Percentiles rank a stretch among this genome's conserved stretches.
These are phyloP conservation scores for Nakaseomyces glabratus DNA, from an alignment of 1,139 yeast genomes.

Conservation along the genomic window DNA sequence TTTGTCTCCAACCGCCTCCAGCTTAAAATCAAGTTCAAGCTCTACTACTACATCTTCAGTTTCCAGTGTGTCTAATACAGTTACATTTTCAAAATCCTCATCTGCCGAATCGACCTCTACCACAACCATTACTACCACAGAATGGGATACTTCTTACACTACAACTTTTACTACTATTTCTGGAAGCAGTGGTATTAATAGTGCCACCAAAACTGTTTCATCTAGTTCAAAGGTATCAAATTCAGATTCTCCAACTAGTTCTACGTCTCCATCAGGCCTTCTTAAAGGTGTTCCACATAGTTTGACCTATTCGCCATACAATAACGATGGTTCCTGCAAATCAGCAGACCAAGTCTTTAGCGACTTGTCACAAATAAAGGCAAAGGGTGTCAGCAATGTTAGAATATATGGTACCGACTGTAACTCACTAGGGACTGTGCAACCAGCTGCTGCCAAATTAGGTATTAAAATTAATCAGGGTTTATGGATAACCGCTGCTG, in stretches of 20 bases:
- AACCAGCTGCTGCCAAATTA: slow-evolving; percentile 48
- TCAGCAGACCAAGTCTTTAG: slow-evolving; percentile 40
- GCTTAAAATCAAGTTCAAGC: too few relatives aligned
- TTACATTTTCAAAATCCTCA: too few relatives aligned
- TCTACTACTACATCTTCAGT: slow-evolving; percentile 8
- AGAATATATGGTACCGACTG: slow-evolving; percentile 87
- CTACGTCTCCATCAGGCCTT: not conserved
- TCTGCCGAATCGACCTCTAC: slow-evolving; percentile 12
- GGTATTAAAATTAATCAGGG: slow-evolving; percentile 81
- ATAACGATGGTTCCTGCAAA: slow-evolving; percentile 60
- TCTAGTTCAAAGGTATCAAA: too few relatives aligned
- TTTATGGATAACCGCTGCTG: slow-evolving; percentile 60
- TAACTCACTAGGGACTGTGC: slow-evolving; percentile 53
- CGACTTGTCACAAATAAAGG: slow-evolving; percentile 51
- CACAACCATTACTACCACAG: slow-evolving; percentile 10
- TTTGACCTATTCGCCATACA: slow-evolving; percentile 76
- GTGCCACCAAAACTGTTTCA: slow-evolving; percentile 25
- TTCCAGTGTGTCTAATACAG: slow-evolving; percentile 11
- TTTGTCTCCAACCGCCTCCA: not conserved
- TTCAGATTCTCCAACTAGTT: too few relatives aligned
- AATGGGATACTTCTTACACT: slow-evolving; percentile 12
- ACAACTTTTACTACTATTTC: slow-evolving; percentile 11
- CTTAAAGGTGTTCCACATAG: slow-evolving; percentile 38
- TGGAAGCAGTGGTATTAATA: slow-evolving; percentile 11
- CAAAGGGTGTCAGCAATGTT: slow-evolving; percentile 54